Evolutionary conservation across 257 asterid genomes (phyloP).

Genomic region (Oldenlandia corymbosa): DNA sequence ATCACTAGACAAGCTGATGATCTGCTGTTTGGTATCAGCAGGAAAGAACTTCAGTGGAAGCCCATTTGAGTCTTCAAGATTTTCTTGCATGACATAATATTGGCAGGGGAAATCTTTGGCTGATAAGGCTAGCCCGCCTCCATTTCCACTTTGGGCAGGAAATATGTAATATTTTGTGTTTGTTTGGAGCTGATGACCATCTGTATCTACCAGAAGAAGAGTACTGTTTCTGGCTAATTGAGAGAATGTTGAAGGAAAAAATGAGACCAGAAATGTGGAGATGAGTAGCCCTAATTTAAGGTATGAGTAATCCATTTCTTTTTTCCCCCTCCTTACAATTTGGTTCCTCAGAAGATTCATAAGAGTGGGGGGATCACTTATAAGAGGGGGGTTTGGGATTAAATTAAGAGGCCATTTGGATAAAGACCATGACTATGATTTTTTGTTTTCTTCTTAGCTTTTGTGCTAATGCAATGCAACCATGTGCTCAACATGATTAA

Average conservation of each 20-base stretch:
- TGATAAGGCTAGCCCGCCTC: slow-evolving; percentile 45
- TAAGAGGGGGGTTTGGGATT: no score
- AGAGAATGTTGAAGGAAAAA: slow-evolving; percentile 10
- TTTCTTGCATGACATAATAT: slow-evolving; percentile 35
- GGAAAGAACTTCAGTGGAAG: slow-evolving; percentile 38
- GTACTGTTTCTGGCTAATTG: slow-evolving; percentile 13
- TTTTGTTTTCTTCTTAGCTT: no score
- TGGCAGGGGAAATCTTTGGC: slow-evolving; percentile 42
- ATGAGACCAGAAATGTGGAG: neutral
- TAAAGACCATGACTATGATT: no score
- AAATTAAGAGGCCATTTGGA: no score
- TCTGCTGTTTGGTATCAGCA: slow-evolving; percentile 15
- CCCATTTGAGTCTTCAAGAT: slow-evolving; percentile 29
- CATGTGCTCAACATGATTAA: no score
- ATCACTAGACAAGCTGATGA: slow-evolving; percentile 26
- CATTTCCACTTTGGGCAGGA: slow-evolving; percentile 22
- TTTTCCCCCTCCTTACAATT: no score
- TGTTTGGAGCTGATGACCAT: no score
- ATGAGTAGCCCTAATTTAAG: neutral
- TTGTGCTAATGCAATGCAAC: no score
- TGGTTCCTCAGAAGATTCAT: no score
- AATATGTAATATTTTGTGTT: slow-evolving; percentile 32
- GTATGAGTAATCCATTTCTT: no score
- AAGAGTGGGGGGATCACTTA: no score
- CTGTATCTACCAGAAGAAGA: slow-evolving; percentile 29